These are phyloP conservation scores for Scheffersomyces cryptocercus DNA, from an alignment of 1,139 yeast genomes.

Conservation along the genomic window DNA sequence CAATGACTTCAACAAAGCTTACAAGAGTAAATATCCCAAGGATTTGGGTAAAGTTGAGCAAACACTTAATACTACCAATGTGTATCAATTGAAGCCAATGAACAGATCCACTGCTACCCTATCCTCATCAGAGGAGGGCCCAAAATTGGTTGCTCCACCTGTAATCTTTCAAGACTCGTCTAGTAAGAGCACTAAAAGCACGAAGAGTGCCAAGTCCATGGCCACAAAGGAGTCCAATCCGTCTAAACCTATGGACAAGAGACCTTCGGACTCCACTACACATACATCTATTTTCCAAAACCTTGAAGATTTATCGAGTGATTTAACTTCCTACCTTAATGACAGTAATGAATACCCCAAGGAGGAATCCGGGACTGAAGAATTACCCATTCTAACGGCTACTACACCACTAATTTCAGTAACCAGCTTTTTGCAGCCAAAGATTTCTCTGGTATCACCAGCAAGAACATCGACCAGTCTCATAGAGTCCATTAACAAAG, in stretches of 20 bases:
- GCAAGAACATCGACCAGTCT: background rate
- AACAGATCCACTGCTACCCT: constrained; percentile 32
- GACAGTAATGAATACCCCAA: background rate
- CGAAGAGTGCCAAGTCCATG: background rate
- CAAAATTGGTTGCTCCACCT: background rate
- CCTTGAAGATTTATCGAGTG: constrained; percentile 33
- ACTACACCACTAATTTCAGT: background rate
- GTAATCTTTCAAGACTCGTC: background rate
- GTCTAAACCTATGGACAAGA: constrained; percentile 3
- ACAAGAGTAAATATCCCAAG: constrained; percentile 14
- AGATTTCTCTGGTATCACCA: background rate
- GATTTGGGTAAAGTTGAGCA: constrained; percentile 6
- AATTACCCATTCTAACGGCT: background rate
- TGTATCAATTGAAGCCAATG: constrained; percentile 33
- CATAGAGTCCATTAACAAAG: background rate
- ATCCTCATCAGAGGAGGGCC: constrained; percentile 9
- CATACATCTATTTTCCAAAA: constrained; percentile 30
- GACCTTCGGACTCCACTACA: constrained; percentile 28
- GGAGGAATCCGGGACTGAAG: no score
- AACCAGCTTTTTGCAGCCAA: background rate
- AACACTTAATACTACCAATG: constrained; percentile 19
- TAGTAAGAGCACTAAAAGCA: background rate
- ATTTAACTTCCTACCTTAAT: constrained; percentile 21
- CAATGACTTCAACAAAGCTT: constrained; percentile 22
- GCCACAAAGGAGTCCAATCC: background rate